A percentile compares a stretch with the other conserved stretches of the same genome.
These are phyloP conservation scores for Mycosarcoma maydis DNA, from an alignment of 1,284 basidiomycete genomes.

Conservation along the genomic window DNA sequence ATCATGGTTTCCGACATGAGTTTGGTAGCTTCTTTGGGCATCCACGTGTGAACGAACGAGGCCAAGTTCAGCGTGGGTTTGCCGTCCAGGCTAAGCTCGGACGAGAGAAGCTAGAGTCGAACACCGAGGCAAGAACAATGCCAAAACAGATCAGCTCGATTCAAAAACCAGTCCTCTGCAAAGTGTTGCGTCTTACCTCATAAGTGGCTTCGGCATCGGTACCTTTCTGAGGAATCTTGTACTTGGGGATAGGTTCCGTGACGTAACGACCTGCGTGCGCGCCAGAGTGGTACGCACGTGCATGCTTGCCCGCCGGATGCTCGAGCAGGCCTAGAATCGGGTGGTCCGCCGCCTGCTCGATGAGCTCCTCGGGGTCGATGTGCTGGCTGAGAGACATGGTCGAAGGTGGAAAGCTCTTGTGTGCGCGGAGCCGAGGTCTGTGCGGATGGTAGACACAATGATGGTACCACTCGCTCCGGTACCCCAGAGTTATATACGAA, in stretches of 20 bases:
- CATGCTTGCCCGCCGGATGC: constrained; percentile 23
- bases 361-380: constrained; percentile 58
- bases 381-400: constrained; percentile 62
- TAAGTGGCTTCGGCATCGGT: constrained; percentile 68
- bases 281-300: constrained; percentile 26
- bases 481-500: too few species aligned
- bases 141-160: too few species aligned
- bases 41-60: constrained; percentile 71
- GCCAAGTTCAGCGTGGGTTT: constrained; percentile 83
- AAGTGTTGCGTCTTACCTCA: too few species aligned
- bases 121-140: too few species aligned
- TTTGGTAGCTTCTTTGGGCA: constrained; percentile 70
- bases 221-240: constrained; percentile 68
- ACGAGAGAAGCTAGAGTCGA: constrained; percentile 85
- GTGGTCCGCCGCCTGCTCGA: constrained; percentile 55
- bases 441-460: too few species aligned
- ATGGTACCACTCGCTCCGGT: too few species aligned
- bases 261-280: constrained; percentile 60
- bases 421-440: too few species aligned
- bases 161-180: too few species aligned
- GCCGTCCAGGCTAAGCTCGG: constrained; percentile 76
- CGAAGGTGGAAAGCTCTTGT: background rate
- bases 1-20: constrained; percentile 74
- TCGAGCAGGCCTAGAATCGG: constrained; percentile 47
- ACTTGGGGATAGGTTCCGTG: constrained; percentile 66